Conservation (phyloP, 495 filamentous ascomycete species). For the Paragyromitra xinjiangensis region DNA sequence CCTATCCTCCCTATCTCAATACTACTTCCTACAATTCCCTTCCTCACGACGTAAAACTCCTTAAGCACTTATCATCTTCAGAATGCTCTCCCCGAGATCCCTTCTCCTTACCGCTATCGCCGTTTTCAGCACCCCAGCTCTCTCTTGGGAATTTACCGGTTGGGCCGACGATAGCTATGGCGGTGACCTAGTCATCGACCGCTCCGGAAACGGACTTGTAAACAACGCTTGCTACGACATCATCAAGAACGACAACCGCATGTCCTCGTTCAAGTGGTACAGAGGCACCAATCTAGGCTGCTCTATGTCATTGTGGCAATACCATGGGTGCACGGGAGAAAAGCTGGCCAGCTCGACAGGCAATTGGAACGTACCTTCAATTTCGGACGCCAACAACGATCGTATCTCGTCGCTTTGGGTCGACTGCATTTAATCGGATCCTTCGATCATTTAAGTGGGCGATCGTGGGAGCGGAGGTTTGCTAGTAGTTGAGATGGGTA, state of each 20-base stretch:
- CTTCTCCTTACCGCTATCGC: conserved; percentile 49
- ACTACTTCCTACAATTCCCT: neutral
- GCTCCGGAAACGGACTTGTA: conserved; percentile 42
- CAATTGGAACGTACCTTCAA: conserved; percentile 13
- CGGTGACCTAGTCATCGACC: conserved; percentile 7
- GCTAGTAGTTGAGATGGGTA: neutral
- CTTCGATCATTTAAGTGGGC: neutral
- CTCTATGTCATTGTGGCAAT: conserved; percentile 8
- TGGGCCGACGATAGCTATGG: neutral
- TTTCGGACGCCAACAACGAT: neutral
- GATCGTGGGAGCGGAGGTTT: neutral
- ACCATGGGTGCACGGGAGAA: conserved; percentile 7
- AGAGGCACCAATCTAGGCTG: conserved; percentile 10
- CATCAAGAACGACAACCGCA: conserved; percentile 32
- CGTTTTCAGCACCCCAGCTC: neutral
- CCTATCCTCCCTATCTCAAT: neutral
- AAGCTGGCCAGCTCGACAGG: conserved; percentile 21
- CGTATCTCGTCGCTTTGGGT: conserved; percentile 8
- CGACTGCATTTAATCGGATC: neutral
- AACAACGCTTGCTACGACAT: conserved; percentile 56
- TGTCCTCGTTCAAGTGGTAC: conserved; percentile 27
- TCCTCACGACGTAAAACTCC: neutral
- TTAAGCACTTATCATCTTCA: conserved; percentile 24
- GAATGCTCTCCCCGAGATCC: conserved; percentile 34
- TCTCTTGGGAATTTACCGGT: conserved; percentile 22